These are phyloP conservation scores for Globisporangium rhizosaccharum DNA, from an alignment of 352 stramenopile species.

Conservation along the genomic window DNA sequence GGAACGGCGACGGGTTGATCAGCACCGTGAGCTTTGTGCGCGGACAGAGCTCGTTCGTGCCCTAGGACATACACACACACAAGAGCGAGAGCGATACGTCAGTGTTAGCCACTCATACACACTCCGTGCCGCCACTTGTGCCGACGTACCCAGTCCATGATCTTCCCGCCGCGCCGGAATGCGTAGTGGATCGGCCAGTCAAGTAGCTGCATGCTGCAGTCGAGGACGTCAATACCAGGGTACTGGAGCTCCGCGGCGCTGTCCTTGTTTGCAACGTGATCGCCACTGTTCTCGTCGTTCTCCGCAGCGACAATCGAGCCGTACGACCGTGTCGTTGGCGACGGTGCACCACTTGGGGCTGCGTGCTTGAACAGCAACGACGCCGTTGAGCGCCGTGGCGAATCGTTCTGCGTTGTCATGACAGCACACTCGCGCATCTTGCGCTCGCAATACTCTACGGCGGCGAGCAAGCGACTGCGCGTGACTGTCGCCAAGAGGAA, in stretches of 20 bases:
- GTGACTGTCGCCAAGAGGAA: slow-evolving; percentile 73
- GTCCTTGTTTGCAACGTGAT: neutral
- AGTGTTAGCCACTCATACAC: neutral
- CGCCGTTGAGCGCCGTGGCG: slow-evolving; percentile 9
- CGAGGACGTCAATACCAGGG: slow-evolving; percentile 7
- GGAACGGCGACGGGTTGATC: slow-evolving; percentile 73
- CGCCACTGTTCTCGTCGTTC: neutral
- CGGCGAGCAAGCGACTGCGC: slow-evolving; percentile 37
- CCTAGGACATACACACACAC: slow-evolving; percentile 11
- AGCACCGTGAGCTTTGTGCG: slow-evolving; percentile 66
- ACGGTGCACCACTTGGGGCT: slow-evolving; percentile 9
- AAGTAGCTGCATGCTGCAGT: slow-evolving; percentile 23
- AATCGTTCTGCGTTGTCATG: slow-evolving; percentile 4
- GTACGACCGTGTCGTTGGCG: slow-evolving; percentile 8
- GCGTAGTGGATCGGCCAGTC: slow-evolving; percentile 64
- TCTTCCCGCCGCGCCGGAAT: slow-evolving; percentile 57
- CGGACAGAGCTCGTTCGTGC: slow-evolving; percentile 56
- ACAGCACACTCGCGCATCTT: slow-evolving; percentile 18
- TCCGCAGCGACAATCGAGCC: neutral
- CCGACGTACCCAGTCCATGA: slow-evolving; percentile 62
- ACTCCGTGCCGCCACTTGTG: neutral
- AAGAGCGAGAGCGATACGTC: too few species aligned
- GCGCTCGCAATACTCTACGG: slow-evolving; percentile 52
- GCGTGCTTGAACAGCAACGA: slow-evolving; percentile 25
- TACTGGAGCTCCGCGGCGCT: slow-evolving; percentile 10